These are phyloP conservation scores for Saturnispora quitensis DNA, from an alignment of 805 yeast genomes.

Conservation along the genomic window DNA sequence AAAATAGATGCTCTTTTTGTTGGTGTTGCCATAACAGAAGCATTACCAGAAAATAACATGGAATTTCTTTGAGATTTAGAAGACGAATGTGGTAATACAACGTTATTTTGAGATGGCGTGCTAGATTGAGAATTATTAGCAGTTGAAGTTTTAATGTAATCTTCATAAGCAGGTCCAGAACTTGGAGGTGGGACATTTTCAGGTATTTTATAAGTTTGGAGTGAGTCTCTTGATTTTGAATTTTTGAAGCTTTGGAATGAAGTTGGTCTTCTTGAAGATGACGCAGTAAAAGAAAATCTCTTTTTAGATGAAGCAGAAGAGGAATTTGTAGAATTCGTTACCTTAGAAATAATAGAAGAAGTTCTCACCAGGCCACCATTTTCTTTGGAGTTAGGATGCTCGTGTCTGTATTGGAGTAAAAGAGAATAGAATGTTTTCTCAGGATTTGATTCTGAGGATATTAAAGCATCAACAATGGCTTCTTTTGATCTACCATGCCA, in stretches of 20 bases:
- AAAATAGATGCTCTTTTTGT: constrained; percentile 14
- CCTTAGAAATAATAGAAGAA: constrained; percentile 25
- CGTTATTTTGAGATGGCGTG: constrained; percentile 1
- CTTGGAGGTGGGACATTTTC: constrained; percentile 5
- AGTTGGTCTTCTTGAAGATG: constrained; percentile 38
- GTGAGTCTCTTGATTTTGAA: constrained; percentile 15
- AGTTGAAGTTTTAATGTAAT: constrained; percentile 12
- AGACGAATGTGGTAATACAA: not conserved
- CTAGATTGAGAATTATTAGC: constrained; percentile 5
- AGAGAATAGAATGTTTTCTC: constrained; percentile 33
- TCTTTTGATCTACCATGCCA: constrained; percentile 47
- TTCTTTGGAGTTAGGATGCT: constrained; percentile 20
- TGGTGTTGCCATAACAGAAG: constrained; percentile 17
- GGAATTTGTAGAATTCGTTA: constrained; percentile 10
- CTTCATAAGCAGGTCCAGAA: constrained; percentile 16
- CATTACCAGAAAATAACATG: constrained; percentile 9
- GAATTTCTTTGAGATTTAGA: constrained; percentile 7
- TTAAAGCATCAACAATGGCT: constrained; percentile 23
- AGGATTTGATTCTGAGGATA: constrained; percentile 24
- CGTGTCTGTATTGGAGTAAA: constrained; percentile 29
- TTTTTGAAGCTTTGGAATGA: constrained; percentile 32
- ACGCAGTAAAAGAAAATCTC: constrained; percentile 36
- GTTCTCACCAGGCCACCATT: constrained; percentile 21
- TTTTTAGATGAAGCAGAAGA: constrained; percentile 22
- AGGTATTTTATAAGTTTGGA: constrained; percentile 7